Evolutionary conservation across 768 basidiomycete species (phyloP).

Genomic region (Russula griseocarnosa): DNA sequence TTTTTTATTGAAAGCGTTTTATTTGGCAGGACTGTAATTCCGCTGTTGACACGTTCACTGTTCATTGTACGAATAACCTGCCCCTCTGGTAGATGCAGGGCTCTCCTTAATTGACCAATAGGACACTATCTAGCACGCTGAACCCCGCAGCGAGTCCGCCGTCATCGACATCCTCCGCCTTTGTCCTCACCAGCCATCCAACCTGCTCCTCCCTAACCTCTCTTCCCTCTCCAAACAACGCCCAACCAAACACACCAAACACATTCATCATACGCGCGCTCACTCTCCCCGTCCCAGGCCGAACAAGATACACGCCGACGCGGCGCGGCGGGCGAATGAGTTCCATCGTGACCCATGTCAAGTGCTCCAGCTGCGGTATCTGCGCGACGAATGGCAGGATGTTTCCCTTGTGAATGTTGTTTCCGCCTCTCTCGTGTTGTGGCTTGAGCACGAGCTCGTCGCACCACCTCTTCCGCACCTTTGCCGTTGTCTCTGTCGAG

Average conservation of each 20-base stretch:
- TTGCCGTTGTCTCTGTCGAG: conserved; percentile 43
- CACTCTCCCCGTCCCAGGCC: conserved; percentile 50
- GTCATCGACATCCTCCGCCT: conserved; percentile 87
- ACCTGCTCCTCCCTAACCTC: conserved; percentile 56
- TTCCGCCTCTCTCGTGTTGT: conserved; percentile 96
- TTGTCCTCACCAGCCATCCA: conserved; percentile 86
- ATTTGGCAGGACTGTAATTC: no score
- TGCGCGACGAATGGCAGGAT: conserved; percentile 73
- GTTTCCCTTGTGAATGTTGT: conserved; percentile 84
- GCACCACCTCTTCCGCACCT: conserved; percentile 51
- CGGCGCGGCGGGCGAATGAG: conserved; percentile 76
- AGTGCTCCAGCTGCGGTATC: conserved; percentile 56
- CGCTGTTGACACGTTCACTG: no score
- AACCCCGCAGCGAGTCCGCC: conserved; percentile 69
- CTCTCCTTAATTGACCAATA: conserved; percentile 41
- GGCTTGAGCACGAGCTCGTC: conserved; percentile 83
- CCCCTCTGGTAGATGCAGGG: no score
- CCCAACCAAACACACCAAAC: conserved; percentile 89
- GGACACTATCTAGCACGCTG: conserved; percentile 42
- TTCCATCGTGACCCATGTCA: conserved; percentile 96
- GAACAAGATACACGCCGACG: conserved; percentile 68
- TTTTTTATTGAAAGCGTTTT: no score
- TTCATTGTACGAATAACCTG: no score
- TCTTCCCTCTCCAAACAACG: conserved; percentile 58
- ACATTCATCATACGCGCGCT: conserved; percentile 76